Percentiles rank a stretch among this genome's conserved stretches.
These are phyloP conservation scores for Plectranthus barbatus DNA, from an alignment of 257 asterid genomes.

Conservation along the genomic window DNA sequence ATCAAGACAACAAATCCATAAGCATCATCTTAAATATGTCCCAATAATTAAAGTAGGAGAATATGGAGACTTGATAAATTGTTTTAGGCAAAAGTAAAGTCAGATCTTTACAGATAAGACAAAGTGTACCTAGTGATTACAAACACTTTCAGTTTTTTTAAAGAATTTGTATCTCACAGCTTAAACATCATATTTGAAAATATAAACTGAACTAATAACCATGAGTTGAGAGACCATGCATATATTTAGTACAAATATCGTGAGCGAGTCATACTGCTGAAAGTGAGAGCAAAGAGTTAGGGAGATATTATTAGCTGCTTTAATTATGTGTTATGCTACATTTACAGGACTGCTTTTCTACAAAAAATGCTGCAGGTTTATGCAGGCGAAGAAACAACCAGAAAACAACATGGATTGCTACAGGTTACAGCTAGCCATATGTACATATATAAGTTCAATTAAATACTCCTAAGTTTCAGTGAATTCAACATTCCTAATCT, in stretches of 20 bases:
- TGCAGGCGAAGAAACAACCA: neutral
- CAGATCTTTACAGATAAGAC: neutral
- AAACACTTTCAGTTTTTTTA: neutral
- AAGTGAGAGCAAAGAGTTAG: too few relatives aligned
- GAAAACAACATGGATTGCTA: neutral
- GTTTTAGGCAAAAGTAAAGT: neutral
- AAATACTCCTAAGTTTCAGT: too few relatives aligned
- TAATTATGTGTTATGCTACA: neutral
- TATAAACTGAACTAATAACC: neutral
- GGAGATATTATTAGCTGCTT: too few relatives aligned
- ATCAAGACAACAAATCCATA: constrained; percentile 13
- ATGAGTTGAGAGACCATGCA: neutral
- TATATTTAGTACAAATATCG: neutral
- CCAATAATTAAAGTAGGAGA: neutral
- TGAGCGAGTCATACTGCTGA: too few relatives aligned
- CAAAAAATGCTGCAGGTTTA: neutral
- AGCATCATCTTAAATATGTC: neutral
- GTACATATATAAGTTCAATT: neutral
- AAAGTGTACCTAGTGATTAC: neutral
- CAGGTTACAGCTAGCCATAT: neutral
- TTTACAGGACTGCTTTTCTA: neutral
- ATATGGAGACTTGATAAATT: neutral
- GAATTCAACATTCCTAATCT: neutral
- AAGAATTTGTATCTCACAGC: neutral
- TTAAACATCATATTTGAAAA: neutral